Percentiles rank a stretch among this genome's conserved stretches.
These are phyloP conservation scores for Serendipita indica DNA, from an alignment of 768 basidiomycete species.

Conservation along the genomic window DNA sequence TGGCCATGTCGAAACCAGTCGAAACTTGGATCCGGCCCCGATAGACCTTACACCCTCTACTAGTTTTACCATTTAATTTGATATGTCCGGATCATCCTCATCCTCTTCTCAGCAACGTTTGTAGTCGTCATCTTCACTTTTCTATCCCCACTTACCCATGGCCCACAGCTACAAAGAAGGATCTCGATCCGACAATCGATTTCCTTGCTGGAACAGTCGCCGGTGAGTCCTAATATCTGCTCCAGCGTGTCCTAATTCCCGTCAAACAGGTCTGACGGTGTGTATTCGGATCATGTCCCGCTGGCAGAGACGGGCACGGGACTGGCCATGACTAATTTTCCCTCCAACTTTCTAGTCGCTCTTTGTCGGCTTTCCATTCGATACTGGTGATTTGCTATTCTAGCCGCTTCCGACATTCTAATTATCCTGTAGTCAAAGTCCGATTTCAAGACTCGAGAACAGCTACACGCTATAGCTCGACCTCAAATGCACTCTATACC, in stretches of 20 bases:
- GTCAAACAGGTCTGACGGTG: neutral
- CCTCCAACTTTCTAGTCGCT: neutral
- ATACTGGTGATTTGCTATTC: conserved; percentile 34
- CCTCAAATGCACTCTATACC: conserved; percentile 45
- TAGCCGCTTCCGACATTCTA: neutral
- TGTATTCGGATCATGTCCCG: neutral
- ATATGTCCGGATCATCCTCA: too few relatives aligned
- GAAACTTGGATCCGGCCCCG: too few relatives aligned
- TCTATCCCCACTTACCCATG: neutral
- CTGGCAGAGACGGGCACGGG: too few relatives aligned
- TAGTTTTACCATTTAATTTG: too few relatives aligned
- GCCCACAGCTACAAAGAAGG: neutral
- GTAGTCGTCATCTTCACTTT: too few relatives aligned
- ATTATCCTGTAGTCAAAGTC: conserved; percentile 46
- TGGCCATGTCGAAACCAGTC: too few relatives aligned
- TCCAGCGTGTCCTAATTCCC: neutral
- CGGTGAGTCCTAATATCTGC: conserved; percentile 22
- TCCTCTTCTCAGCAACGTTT: too few relatives aligned
- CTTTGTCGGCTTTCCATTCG: conserved; percentile 58
- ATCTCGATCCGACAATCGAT: conserved; percentile 41
- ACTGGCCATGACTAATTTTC: neutral
- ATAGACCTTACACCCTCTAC: too few relatives aligned
- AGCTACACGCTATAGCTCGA: conserved; percentile 39
- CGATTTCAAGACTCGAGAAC: conserved; percentile 56
- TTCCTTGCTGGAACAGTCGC: conserved; percentile 67